Base-by-base conservation (phyloP, 192 early-diverging fungal genomes). In the Gamsiella multidivaricata region DNA sequence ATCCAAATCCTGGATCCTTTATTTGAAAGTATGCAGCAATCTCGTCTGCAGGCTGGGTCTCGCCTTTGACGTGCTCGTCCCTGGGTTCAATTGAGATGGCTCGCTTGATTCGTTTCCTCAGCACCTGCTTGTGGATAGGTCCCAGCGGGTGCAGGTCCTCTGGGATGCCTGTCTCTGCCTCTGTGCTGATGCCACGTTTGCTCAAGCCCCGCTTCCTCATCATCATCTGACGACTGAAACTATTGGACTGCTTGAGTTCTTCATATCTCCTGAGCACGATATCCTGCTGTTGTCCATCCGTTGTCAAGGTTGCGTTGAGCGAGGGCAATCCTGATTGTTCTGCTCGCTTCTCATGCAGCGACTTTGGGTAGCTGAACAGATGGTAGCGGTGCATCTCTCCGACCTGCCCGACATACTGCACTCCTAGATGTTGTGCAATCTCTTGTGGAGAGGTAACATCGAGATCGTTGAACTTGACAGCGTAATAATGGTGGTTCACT, bases 331-430 rank as follows among this genome's bases (percentile, higher is more conserved):
- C 33, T 62, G 56, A 50, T n/a, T 29, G 60, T 12, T 61, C 33
- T 22, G 80, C 65, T 26, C 80, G 72, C 31, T 70, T 80, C 31
- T 65, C 34, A 26, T 37, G 18, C 8, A 32, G n/a, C 17, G 65
- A 36, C 47, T 85, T 88, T 20, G 80, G 69, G 42, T 80, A 78
- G 17, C 90, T 89, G 26, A 90, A 85, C 37, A 90, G 83, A 65
- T 88, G 91, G 69, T 93, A 87, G 29, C 91, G 78, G 0, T 33
- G 14, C 26, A 95, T 70, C 57, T 91, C 87, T 26, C 93, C 94
- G 6, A 95, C 85, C 31, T 76, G 84, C 15, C 92, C 92, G 32
- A 87, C 79, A 43, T 80, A 83, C 29, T 64, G 51, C 6, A 82
- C 79, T 8, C 79, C 70, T 23, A 89, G 49, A n/a, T 79, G 62